Percentiles rank a stretch among this genome's conserved stretches.
Evolutionary conservation across 352 stramenopile genomes (phyloP).

Genomic region (Globisporangium spinosum): DNA sequence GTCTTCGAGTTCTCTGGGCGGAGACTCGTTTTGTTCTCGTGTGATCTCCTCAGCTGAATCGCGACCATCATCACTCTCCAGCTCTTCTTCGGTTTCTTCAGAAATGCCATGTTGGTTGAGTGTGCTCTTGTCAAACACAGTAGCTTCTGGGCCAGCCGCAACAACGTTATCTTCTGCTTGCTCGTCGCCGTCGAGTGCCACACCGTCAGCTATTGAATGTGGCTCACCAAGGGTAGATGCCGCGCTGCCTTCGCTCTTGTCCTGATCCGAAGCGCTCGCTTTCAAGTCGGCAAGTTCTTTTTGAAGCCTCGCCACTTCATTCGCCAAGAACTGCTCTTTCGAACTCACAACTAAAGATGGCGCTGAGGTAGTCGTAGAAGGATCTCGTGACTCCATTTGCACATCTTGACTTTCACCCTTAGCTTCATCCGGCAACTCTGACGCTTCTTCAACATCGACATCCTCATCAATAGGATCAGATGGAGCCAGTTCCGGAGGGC

Average conservation of each 20-base stretch:
- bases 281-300: conserved; percentile 26
- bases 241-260: not conserved
- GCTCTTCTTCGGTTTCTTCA: conserved; percentile 4
- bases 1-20: not conserved
- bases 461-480: conserved; percentile 9
- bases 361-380: not conserved
- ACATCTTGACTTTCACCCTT: not conserved
- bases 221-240: not conserved
- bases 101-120: not conserved
- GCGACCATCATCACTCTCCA: not conserved
- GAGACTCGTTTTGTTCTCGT: not conserved
- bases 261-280: not conserved
- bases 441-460: not conserved
- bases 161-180: not conserved
- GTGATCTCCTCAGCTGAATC: too few species aligned
- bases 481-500: not conserved
- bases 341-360: conserved; percentile 9
- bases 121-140: not conserved
- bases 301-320: conserved; percentile 28
- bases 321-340: conserved; percentile 32
- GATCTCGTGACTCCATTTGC: too few species aligned
- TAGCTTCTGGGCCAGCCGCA: not conserved
- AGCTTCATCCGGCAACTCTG: not conserved
- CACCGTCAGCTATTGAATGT: not conserved
- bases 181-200: not conserved